phyloP scores from a whole-genome alignment of 768 basidiomycete species.

The Leccinum obscurum region DNA sequence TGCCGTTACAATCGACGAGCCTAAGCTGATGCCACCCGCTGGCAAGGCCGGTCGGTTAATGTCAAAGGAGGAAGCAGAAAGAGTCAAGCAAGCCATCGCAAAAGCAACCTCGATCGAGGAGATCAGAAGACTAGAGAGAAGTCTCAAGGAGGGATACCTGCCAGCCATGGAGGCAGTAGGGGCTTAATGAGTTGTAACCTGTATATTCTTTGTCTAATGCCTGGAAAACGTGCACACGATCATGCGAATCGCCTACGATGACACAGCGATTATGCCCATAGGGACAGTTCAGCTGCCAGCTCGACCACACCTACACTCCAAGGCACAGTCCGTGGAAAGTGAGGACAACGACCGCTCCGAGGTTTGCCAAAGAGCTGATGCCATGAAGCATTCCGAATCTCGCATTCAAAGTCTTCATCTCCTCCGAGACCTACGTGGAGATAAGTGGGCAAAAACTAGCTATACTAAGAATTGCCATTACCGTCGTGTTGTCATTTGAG shows the following conservation, averaged over 20 bases:
- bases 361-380: constrained; percentile 65
- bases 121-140: constrained; percentile 79
- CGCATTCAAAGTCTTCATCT: constrained; percentile 69
- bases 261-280: neutral
- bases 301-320: constrained; percentile 52
- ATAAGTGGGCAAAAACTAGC: constrained; percentile 10
- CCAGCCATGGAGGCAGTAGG: constrained; percentile 77
- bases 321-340: constrained; percentile 74
- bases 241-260: neutral
- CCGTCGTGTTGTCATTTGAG: constrained; percentile 60
- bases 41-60: constrained; percentile 83
- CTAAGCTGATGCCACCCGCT: constrained; percentile 53
- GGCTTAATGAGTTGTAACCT: constrained; percentile 49
- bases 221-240: neutral
- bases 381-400: constrained; percentile 70
- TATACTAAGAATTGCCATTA: constrained; percentile 36
- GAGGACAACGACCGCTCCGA: constrained; percentile 57
- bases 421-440: constrained; percentile 53
- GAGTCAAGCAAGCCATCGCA: constrained; percentile 83
- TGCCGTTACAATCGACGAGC: constrained; percentile 72
- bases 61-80: constrained; percentile 89
- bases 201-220: constrained; percentile 34
- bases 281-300: neutral
- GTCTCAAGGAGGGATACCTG: constrained; percentile 80
- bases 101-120: constrained; percentile 92